Evolutionary conservation across 441 rosid species (phyloP), one percentile per base, ranked within the genome.

Genomic region (Melastoma candidum): DNA sequence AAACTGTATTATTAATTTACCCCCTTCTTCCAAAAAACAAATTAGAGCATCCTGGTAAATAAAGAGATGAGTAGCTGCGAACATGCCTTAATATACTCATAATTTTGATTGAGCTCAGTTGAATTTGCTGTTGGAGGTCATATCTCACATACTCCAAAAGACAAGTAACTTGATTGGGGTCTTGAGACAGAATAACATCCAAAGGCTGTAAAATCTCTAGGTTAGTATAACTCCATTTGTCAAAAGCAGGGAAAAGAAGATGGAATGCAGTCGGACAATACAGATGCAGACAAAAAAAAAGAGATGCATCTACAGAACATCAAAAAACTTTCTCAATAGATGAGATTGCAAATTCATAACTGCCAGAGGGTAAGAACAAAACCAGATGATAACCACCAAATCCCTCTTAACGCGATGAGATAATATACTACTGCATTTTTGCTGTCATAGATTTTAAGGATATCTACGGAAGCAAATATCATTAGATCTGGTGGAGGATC

Each of bases 151-250:
- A 89, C 84, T 86, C 99, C 86, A 93, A 47, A 70, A 93, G 60
- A 26, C 82, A 77, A 55, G 84, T 77, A 69, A 84, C 77, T 75
- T 84, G 99, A 69, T 80, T 78, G 76, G 81, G 93, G 76, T 89
- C 97, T 72, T 93, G 99, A 47, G 90, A 84, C 56, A 93, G 95
- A 69, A 93, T 85, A 63, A 86, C 71, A 73, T 93, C 97, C 83
- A 93, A 64, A 58, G 96, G 96, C 99, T 93, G 81, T 80, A 75
- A 51, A 29, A 51, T 12, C 11, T 51, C 12, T 8, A 54, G 62
- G 61, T 49, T 45, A 55, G 13, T 29, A 6, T 6, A 29, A 29
- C 36, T 3, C 47, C 44, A 44, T 55, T 47, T 43, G 59, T 12
- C 49, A 26, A 26, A 12, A 43, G 41, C 45, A 0, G 13, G 13